Percentiles rank a stretch among this genome's conserved stretches.
Conservation (phyloP, 129 eudicot species). For the Arctium minus region DNA sequence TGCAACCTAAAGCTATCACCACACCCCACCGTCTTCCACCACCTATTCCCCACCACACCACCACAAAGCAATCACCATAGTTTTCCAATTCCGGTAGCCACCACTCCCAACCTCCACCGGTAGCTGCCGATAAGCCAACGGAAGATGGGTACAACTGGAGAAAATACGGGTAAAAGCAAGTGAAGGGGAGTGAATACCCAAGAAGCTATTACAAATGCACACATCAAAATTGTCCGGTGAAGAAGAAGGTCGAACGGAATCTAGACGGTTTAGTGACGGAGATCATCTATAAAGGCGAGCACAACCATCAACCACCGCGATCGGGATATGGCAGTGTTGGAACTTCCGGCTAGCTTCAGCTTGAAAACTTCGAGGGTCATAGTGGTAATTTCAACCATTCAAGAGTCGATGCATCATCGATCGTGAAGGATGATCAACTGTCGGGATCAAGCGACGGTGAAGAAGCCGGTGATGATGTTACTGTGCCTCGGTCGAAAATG, state of each 20-base stretch:
- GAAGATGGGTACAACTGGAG: no score
- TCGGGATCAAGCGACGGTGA: conserved; percentile 82
- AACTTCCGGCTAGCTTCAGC: conserved; percentile 23
- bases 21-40: conserved; percentile 48
- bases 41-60: conserved; percentile 26
- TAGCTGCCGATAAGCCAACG: no score
- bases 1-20: conserved; percentile 37
- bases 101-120: conserved; percentile 42
- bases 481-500: conserved; percentile 71
- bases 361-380: conserved; percentile 35
- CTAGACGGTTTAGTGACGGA: conserved; percentile 80
- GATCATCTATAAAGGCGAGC: conserved; percentile 85
- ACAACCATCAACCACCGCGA: conserved; percentile 79
- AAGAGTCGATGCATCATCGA: conserved; percentile 27
- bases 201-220: conserved; percentile 94
- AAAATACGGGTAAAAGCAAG: no score
- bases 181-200: no score
- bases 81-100: conserved; percentile 43
- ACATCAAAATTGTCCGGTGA: conserved; percentile 70
- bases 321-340: conserved; percentile 39
- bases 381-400: neutral
- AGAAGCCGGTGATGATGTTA: conserved; percentile 62
- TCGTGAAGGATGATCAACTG: neutral
- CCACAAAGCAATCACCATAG: conserved; percentile 42
- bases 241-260: conserved; percentile 88